Percentiles rank a stretch among this genome's conserved stretches.
Conservation (phyloP, 2,329 filamentous ascomycete genomes). For the Ascochyta rabiei region DNA sequence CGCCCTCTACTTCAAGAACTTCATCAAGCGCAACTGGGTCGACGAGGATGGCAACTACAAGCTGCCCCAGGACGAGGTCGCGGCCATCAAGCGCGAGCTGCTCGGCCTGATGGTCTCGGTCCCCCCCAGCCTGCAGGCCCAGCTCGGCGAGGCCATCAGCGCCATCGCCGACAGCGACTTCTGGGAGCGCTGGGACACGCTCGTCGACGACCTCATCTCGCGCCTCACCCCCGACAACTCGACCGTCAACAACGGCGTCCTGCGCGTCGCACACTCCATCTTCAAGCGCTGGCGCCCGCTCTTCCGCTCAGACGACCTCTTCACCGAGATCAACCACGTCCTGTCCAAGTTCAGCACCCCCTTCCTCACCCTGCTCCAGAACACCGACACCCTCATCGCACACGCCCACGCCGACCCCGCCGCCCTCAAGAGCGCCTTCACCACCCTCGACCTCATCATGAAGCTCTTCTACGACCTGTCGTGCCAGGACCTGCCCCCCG, state of each 20-base stretch:
- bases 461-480: slow-evolving; percentile 96
- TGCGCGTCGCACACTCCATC: slow-evolving; percentile 97
- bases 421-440: slow-evolving; percentile 77
- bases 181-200: slow-evolving; percentile 93
- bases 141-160: slow-evolving; percentile 95
- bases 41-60: slow-evolving; percentile 96
- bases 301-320: slow-evolving; percentile 90
- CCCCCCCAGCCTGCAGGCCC: slow-evolving; percentile 83
- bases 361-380: slow-evolving; percentile 79
- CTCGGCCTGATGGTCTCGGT: slow-evolving; percentile 96
- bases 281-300: slow-evolving; percentile 95
- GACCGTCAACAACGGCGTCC: slow-evolving; percentile 87
- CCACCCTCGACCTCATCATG: slow-evolving; percentile 83
- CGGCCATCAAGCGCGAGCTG: slow-evolving; percentile 90
- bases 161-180: slow-evolving; percentile 98
- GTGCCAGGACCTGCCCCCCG: slow-evolving; percentile 93
- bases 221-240: slow-evolving; percentile 82
- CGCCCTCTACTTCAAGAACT: slow-evolving; percentile 97
- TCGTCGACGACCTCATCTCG: slow-evolving; percentile 89
- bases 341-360: slow-evolving; percentile 81
- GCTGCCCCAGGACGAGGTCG: slow-evolving; percentile 80
- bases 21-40: slow-evolving; percentile 91
- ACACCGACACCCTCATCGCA: slow-evolving; percentile 72
- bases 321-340: slow-evolving; percentile 95
- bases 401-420: slow-evolving; percentile 77